Evolutionary conservation across 2,329 filamentous ascomycete species (phyloP), one percentile per base, ranked within the genome.

Genomic region (Fusarium phyllophilum): DNA sequence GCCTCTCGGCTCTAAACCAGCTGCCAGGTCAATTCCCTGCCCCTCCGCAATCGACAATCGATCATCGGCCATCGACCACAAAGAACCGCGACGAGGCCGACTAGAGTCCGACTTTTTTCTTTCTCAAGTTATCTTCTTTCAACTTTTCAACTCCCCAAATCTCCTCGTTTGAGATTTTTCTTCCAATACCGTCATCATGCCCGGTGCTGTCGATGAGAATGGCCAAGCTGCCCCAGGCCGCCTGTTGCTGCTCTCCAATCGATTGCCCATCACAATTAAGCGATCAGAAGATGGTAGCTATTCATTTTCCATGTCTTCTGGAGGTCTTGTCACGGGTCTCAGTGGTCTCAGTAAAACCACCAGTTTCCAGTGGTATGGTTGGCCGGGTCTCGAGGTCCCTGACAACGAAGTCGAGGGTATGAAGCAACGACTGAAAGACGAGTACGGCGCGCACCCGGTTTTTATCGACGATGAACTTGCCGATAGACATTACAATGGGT

Each of bases 321-420:
- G 96, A 66, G 96, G 96, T 45, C 89, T 99, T 45, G 96, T 98
- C 79, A 97, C 94, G 57, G 96, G 96, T 26, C 87, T 99, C 70
- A 97, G 94, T 76, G 96, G 96, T 33, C 86, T 98, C 66, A 92
- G 94, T 78, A 98, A 98, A 84, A 93, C 94, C 38, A 97, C 94
- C 33, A 96, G 92, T 76, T 98, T 98, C 84, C 94, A 96, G 83
- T 99, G 96, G 96, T 98, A 98, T 84, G 96, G 96, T 76, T 98
- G 96, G 96, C 95, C 96, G 2, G 96, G 96, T 42, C 85, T 97
- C 55, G 94, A 98, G 83, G 91, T 98, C 9, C 96, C 96, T 44
- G 94, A 97, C 73, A 89, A 91, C 62, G 96, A 98, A 83, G 89
- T 94, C 48, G 86, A 89, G 5, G 87, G 88, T 63, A 91, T 99